phyloP scores from a whole-genome alignment of 2,329 filamentous ascomycete species.

The Gnomoniopsis sp. region DNA sequence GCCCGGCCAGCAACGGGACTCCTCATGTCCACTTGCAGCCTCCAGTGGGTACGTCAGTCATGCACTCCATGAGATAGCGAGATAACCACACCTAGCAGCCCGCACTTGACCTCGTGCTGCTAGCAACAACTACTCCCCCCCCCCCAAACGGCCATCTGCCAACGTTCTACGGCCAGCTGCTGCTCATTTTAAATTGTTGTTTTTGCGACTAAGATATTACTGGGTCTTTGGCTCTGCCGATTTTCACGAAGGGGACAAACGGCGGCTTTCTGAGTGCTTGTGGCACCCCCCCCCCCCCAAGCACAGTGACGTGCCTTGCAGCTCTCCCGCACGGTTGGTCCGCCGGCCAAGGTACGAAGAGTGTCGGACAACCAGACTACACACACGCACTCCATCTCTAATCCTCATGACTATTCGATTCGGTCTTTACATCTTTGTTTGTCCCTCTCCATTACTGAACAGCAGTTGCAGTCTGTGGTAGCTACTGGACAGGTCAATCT shows the following conservation, averaged over 20 bases:
- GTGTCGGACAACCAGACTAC: neutral
- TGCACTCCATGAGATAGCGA: too few species aligned
- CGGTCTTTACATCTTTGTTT: neutral
- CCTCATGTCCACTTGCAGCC: too few species aligned
- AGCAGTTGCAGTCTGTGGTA: neutral
- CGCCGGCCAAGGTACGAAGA: neutral
- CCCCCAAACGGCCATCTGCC: too few species aligned
- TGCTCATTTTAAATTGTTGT: neutral
- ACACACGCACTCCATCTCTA: neutral
- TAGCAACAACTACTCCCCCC: too few species aligned
- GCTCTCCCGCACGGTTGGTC: neutral
- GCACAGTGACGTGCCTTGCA: neutral
- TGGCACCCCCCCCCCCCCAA: neutral
- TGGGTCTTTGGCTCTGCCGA: neutral
- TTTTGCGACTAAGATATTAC: neutral
- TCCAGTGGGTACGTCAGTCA: too few species aligned
- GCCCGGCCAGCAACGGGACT: too few species aligned
- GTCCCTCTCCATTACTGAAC: neutral
- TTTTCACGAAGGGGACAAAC: neutral
- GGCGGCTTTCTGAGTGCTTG: neutral
- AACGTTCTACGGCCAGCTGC: too few species aligned
- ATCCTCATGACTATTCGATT: neutral
- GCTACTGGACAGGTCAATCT: neutral
- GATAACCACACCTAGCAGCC: too few species aligned
- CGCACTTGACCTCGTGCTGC: too few species aligned